phyloP scores from a whole-genome alignment of 2,329 filamentous ascomycete genomes.

The Ascocoryne sarcoides region DNA sequence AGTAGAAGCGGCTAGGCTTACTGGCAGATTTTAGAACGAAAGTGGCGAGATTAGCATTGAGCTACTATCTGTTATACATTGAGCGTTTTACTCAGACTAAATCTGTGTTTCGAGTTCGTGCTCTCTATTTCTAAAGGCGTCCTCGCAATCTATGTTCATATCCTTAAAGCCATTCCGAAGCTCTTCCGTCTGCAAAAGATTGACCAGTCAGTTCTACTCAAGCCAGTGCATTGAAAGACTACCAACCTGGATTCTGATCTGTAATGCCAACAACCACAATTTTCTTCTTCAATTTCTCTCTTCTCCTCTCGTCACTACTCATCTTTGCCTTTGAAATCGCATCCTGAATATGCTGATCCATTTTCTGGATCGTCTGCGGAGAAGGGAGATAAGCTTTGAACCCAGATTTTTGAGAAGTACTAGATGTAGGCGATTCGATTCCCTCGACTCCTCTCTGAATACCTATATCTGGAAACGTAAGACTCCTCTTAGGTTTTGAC shows the following conservation, averaged over 20 bases:
- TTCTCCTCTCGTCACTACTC: neutral
- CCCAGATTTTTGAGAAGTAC: neutral
- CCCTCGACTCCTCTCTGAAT: too few relatives aligned
- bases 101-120: too few relatives aligned
- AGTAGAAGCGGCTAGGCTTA: too few relatives aligned
- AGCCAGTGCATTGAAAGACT: neutral
- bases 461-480: too few relatives aligned
- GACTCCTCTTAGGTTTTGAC: too few relatives aligned
- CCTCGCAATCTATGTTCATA: too few relatives aligned
- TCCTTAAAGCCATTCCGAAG: slow-evolving; percentile 3
- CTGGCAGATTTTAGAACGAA: too few relatives aligned
- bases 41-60: too few relatives aligned
- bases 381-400: neutral
- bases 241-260: neutral
- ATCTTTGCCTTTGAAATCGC: neutral
- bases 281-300: neutral
- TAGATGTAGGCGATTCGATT: too few relatives aligned
- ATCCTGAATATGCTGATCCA: neutral
- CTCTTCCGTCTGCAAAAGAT: slow-evolving; percentile 6
- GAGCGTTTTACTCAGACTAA: too few relatives aligned
- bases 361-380: neutral
- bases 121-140: too few relatives aligned
- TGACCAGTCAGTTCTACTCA: neutral
- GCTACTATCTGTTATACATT: too few relatives aligned
- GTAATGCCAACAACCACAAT: neutral